Evolutionary conservation across 129 eudicot species (phyloP), one percentile per base, ranked within the genome.

Genomic region (Tagetes patula): DNA sequence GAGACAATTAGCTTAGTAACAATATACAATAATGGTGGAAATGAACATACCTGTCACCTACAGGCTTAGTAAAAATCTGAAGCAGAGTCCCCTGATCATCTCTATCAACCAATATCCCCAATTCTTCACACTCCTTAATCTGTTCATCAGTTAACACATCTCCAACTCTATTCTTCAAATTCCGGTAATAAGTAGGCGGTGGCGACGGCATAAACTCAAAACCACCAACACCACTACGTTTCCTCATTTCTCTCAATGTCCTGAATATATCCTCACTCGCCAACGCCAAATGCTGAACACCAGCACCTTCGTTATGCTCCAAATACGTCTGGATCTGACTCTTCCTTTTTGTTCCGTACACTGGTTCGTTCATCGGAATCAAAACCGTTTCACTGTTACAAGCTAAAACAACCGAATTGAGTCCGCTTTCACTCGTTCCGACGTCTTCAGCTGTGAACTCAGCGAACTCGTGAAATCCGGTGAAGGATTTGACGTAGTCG

Each of bases 51-150:
- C 99, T 90, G 61, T 95, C 99, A 14, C 99, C 99, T 8, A 95
- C 85, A 40, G 99, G 99, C 76, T 90, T 90, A 81, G 97, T 95
- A 73, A 95, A 90, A 59, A 90, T 95, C 80, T 95, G 99, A 63
- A 95, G 94, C 82, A 95, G 71, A 69, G 97, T 90, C 41, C 99
- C 99, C 79, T 95, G 97, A 86, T 95, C 97, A 85, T 95, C 99
- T 67, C 79, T 86, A 76, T 95, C 99, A 38, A 90, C 96, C 88
- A 95, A 77, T 41, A 95, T 91, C 82, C 99, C 99, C 82, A 95
- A 77, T 65, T 88, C 89, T 45, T 95, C 96, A 75, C 99, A 95
- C 81, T 86, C 97, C 73, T 84, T 80, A 67, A 95, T 90, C 83
- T 95, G 97, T 31, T 85, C 91, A 73, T 95, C 96, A 42, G 59